Evolutionary conservation across 129 eudicot species (phyloP), one percentile per base, ranked within the genome.

Genomic region (Flaveria linearis): DNA sequence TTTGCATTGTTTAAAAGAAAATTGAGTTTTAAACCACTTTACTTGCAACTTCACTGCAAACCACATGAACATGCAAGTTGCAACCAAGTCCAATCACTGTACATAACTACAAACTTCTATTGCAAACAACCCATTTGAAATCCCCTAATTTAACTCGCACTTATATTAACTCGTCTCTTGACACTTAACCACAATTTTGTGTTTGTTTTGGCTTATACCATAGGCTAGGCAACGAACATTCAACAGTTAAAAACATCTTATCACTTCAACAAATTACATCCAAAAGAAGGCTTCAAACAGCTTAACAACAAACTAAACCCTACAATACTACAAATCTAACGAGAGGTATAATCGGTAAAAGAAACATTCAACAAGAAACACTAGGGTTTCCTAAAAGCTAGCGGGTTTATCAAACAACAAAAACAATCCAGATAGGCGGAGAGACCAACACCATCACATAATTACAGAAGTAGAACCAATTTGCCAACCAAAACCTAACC

Each of bases 341-440:
- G 9, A 9, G 6, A 43, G 17, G 33, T 41, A 18, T 17, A 42
- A 53, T 67, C 68, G 20, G 68, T 42, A 56, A 16, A 6, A 58
- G 17, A 22, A 18, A 50, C 20, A 5, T 74, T 74, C 73, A 33
- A 36, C 41, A 20, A 41, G 11, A 60, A 69, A 47, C 9, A 60
- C 61, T 60, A 71, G 77, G 77, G 77, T 61, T 69, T 78, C 26
- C 20, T 58, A 7, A 14, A 18, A 77, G 42, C 61, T 18, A 67
- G 11, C 9, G 28, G 41, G 28, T 30, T 28, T 75, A 63, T 47
- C 11, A 28, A 63, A 75, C 61, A 4, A 26, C 65, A 73, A 26
- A 61, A 61, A 26, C 13, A 36, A 5, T 5, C 1, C 41, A 5
- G 41, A 61, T 3, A 61, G 7, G 26, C 2, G 4, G 30, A 14